Percentiles rank a stretch among this genome's conserved stretches.
Evolutionary conservation across 306 rosid genomes (phyloP).

Genomic region (Lithocarpus polystachyus): DNA sequence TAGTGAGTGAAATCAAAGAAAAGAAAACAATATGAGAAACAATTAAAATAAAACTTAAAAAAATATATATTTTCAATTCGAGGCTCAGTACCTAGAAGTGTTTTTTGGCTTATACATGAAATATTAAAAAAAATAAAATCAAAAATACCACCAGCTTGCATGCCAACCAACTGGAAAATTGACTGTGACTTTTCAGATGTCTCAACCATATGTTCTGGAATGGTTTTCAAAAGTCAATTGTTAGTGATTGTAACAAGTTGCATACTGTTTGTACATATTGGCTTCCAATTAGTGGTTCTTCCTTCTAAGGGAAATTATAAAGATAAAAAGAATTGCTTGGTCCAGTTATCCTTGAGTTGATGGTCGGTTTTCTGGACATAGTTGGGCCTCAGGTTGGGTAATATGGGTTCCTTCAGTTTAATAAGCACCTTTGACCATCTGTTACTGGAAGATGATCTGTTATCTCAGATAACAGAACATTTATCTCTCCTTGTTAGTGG

Average conservation of each 20-base stretch:
- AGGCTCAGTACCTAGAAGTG: background rate
- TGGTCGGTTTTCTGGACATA: background rate
- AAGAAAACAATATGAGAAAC: background rate
- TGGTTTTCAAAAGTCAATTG: background rate
- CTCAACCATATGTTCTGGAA: background rate
- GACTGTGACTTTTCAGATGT: background rate
- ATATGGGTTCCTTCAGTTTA: background rate
- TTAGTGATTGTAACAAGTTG: background rate
- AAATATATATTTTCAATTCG: background rate
- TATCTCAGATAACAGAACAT: background rate
- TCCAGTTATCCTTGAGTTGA: background rate
- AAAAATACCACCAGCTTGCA: background rate
- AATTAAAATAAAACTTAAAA: background rate
- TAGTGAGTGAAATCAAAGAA: background rate
- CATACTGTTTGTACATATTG: background rate
- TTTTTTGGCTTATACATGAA: background rate
- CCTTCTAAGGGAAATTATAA: background rate
- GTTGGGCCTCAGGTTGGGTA: background rate
- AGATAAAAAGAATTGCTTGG: background rate
- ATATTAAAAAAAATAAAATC: background rate
- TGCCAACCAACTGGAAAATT: too few species aligned
- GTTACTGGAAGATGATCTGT: background rate
- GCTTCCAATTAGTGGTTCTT: background rate
- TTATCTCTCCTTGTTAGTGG: background rate
- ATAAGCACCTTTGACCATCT: background rate